These are phyloP conservation scores for Phytophthora citrophthora DNA, from an alignment of 352 stramenopile species.

Conservation along the genomic window DNA sequence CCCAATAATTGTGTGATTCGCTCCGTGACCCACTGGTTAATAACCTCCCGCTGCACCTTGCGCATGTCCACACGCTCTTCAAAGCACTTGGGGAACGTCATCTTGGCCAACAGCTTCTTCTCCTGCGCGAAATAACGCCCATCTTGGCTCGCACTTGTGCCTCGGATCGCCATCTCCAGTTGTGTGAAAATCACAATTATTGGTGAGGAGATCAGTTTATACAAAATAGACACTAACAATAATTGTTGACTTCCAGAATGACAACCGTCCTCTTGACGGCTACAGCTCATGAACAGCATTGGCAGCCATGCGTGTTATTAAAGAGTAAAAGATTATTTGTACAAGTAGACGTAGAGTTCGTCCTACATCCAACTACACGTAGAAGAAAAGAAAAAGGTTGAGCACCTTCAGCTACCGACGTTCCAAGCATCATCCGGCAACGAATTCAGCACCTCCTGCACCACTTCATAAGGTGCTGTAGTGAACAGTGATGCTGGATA, in stretches of 20 bases:
- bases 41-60: slow-evolving; percentile 92
- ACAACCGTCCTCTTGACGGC: too few relatives aligned
- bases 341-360: neutral
- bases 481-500: slow-evolving; percentile 98
- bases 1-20: slow-evolving; percentile 87
- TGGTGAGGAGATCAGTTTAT: too few relatives aligned
- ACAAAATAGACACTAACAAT: too few relatives aligned
- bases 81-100: slow-evolving; percentile 84
- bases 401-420: neutral
- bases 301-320: neutral
- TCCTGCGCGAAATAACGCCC: slow-evolving; percentile 86
- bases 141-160: slow-evolving; percentile 65
- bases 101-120: slow-evolving; percentile 90
- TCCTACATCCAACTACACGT: neutral
- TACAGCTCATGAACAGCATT: too few relatives aligned
- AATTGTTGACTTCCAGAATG: too few relatives aligned
- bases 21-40: slow-evolving; percentile 89
- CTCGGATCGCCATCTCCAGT: slow-evolving; percentile 42
- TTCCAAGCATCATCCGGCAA: slow-evolving; percentile 44
- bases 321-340: slow-evolving; percentile 3
- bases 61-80: slow-evolving; percentile 82
- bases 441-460: slow-evolving; percentile 62
- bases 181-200: too few relatives aligned
- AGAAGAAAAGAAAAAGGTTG: neutral
- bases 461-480: slow-evolving; percentile 88